These are phyloP conservation scores for Exophiala spinifera DNA, from an alignment of 2,329 filamentous ascomycete genomes.

Conservation along the genomic window DNA sequence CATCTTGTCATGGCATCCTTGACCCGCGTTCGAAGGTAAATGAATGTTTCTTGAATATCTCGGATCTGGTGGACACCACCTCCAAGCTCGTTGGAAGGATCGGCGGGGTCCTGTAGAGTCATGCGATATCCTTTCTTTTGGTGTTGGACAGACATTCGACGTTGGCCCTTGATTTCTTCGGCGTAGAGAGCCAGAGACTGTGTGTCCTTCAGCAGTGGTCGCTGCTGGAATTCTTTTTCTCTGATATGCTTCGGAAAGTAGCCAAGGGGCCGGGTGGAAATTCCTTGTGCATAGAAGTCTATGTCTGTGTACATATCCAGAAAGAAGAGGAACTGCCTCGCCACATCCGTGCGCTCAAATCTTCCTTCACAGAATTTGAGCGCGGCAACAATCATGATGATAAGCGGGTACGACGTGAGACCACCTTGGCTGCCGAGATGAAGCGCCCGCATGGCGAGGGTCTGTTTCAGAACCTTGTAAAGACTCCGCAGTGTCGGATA, in stretches of 20 bases:
- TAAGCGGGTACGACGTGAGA: slow-evolving; percentile 53
- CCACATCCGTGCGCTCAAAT: slow-evolving; percentile 34
- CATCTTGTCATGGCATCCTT: slow-evolving; percentile 19
- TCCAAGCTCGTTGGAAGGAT: slow-evolving; percentile 58
- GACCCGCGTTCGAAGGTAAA: slow-evolving; percentile 16
- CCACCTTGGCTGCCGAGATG: slow-evolving; percentile 49
- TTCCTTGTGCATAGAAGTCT: slow-evolving; percentile 45
- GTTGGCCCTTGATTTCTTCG: slow-evolving; percentile 13
- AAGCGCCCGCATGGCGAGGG: slow-evolving; percentile 51
- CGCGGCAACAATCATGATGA: slow-evolving; percentile 57
- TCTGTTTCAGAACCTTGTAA: slow-evolving; percentile 50
- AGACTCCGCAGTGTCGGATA: slow-evolving; percentile 50
- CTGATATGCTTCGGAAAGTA: slow-evolving; percentile 41
- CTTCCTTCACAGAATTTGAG: slow-evolving; percentile 45
- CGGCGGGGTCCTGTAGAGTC: slow-evolving; percentile 58
- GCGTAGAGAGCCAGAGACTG: slow-evolving; percentile 2
- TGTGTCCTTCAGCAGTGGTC: background rate
- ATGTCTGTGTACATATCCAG: slow-evolving; percentile 50
- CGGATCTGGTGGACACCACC: slow-evolving; percentile 44
- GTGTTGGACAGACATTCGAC: slow-evolving; percentile 7
- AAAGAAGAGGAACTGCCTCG: slow-evolving; percentile 47
- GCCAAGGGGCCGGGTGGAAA: slow-evolving; percentile 49
- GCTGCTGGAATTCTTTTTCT: slow-evolving; percentile 4
- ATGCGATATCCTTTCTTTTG: slow-evolving; percentile 38
- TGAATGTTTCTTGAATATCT: slow-evolving; percentile 49